Base-by-base conservation (phyloP, 208 protist genomes). In the Naegleria gruberi region DNA sequence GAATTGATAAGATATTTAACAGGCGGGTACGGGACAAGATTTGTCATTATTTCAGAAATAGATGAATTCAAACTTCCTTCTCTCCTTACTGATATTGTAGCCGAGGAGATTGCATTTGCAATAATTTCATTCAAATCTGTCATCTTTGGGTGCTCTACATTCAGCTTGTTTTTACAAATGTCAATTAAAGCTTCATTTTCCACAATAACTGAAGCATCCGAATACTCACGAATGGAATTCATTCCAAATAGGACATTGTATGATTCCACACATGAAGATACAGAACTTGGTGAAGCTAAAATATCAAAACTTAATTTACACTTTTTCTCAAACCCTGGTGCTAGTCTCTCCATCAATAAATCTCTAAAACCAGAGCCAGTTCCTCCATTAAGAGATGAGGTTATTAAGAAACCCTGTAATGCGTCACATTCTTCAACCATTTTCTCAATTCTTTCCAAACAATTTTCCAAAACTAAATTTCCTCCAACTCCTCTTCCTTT, bases 361-460 rank as follows among this genome's bases (percentile, higher is more conserved):
- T n/a, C n/a, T n/a, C n/a, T 97, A 74, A 99, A 96, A 92, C 98
- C 98, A 84, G 98, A 98, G 91, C 98, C 98, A 46, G 98, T 99
- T 92, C 98, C 98, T 93, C 98, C 98, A 93, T 98, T 98, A 91
- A 99, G 95, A 88, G 98, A 95, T 95, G 99, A 97, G 95, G 98
- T 99, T 40, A 99, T 92, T 37, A 99, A 91, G 97, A 99, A 99
- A 91, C 98, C 98, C 94, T 99, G 98, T 5, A 99, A 97, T 92
- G 98, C 97, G 41, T 95, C 97, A 95, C 98, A 99, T 91, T 98
- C 94, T 92, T 99, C 98, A 1, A n/a, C n/a, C n/a, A n/a, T 94
- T 99, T 99, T 92, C 98, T 95, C 93, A 99, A 98, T 89, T 95
- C 92, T 92, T 99, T 98, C 65, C 98, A 93, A 73, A 93, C 93